Evolutionary conservation across 306 rosid species (phyloP), one percentile per base, ranked within the genome.

Genomic region (Cicer chorassanicum): DNA sequence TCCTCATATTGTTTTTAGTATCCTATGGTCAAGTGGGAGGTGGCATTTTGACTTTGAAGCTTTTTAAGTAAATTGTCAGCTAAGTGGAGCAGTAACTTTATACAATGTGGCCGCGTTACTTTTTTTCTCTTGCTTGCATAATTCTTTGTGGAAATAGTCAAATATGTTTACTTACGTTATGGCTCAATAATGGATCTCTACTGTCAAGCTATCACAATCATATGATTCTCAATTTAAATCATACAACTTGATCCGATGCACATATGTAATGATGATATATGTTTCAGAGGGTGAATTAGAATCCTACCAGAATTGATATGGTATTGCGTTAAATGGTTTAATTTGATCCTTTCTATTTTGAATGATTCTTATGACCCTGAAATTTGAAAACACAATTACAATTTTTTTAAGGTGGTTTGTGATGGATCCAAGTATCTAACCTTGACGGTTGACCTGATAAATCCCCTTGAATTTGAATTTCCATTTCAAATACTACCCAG

Each of bases 151-250:
- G 18, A 44, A 43, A 43, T 12, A 66, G 72, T 43, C 4, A 4
- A 4, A 21, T 54, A 24, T 57, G 64, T 57, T 10, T 5, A 57
- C 40, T 24, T 57, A 21, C 11, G 15, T 24, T 57, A 19, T 57
- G 40, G 64, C 29, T 57, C 64, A 24, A 57, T 24, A 57, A 56
- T 56, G 63, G 14, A 21, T 21, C 63, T 9, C 2, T 56, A 21
- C 36, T 0, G 5, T 21, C 15, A 56, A 9, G 38, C 24, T 10
- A 56, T 56, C 63, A 56, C 21, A 21, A 56, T 56, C 40, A 21
- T 56, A 56, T 56, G 38, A 56, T 56, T 56, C 63, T 56, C 63
- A 10, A 29, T 57, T 24, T 57, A 4, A 57, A 57, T 57, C 9
- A 24, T 21, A 24, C 64, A 57, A 57, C 64, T 57, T 10, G 41